Base-by-base conservation (phyloP, 441 rosid species). In the Cnidoscolus chayamansa region DNA sequence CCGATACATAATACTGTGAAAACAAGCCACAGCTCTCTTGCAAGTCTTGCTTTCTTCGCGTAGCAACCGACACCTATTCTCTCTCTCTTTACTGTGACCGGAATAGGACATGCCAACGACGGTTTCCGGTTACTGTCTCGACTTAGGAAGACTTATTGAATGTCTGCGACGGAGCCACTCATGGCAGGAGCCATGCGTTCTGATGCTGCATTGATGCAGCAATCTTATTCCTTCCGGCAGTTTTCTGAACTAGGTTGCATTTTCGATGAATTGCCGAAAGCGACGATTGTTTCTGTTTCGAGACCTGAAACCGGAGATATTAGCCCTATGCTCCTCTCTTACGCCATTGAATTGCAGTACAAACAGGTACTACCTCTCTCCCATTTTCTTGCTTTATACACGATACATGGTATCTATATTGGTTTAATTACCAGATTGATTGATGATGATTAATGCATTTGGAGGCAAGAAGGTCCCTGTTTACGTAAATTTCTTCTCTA, bases 221-320 rank as follows among this genome's bases (percentile, higher is more conserved):
- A 85, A 20, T 80, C 86, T 45, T 84, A 76, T 74, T 87, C 94
- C 12, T 86, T 82, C 70, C 76, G 83, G 12, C 82, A 81, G 31
- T 80, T 74, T 51, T 84, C 86, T 7, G 70, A 82, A 12, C 84
- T 82, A 25, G 91, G 82, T 70, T 77, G 83, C 70, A 84, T 96
- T 13, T 96, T 96, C 70, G 93, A 90, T 47, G 96, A 96, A 74
- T 83, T 96, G 56, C 99, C 98, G 0, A 81, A 75, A 74, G 96
- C 96, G 2, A 77, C 83, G 19, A 88, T 93, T 76, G 87, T 90
- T 70, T 89, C 93, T 19, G 97, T 92, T 63, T 92, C 94, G 16
- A 81, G 94, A 53, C 97, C 97, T 19, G 99, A 96, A 60, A 87
- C 92, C 19, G 88, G 84, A 45, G 99, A 96, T 85, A 89, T 96